Evolutionary conservation across 73 alveolate species (phyloP).

Genomic region (Symbiodinium natans): DNA sequence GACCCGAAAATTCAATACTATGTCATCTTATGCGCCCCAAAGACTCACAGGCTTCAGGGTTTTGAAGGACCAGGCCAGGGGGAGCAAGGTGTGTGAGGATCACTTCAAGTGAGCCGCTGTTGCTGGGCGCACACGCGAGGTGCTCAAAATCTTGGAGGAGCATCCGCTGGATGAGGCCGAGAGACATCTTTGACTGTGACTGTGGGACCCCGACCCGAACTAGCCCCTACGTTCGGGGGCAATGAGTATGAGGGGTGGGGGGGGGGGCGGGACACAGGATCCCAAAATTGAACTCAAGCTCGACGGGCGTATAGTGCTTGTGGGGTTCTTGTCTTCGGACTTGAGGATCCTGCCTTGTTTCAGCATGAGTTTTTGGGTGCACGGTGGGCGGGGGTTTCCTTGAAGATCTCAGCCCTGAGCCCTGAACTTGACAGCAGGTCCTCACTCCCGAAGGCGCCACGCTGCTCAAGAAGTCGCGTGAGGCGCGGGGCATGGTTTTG

Average conservation of each 20-base stretch:
- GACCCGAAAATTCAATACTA: no score
- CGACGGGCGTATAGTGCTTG: no score
- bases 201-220: no score
- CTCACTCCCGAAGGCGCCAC: constrained; percentile 78
- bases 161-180: constrained; percentile 11
- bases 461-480: constrained; percentile 3
- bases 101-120: no score
- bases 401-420: background rate
- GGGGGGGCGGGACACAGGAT: no score
- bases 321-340: no score
- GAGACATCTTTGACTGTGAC: background rate
- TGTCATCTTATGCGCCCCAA: no score
- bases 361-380: background rate
- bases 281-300: no score
- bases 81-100: no score
- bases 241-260: no score
- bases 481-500: background rate
- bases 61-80: no score
- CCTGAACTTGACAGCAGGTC: constrained; percentile 19
- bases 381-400: background rate
- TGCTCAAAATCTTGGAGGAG: background rate
- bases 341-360: background rate
- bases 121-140: background rate
- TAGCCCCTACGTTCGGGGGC: no score
- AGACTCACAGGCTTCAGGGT: background rate